These are phyloP conservation scores for Xanthoconium stramineum DNA, from an alignment of 768 basidiomycete species.

Conservation along the genomic window DNA sequence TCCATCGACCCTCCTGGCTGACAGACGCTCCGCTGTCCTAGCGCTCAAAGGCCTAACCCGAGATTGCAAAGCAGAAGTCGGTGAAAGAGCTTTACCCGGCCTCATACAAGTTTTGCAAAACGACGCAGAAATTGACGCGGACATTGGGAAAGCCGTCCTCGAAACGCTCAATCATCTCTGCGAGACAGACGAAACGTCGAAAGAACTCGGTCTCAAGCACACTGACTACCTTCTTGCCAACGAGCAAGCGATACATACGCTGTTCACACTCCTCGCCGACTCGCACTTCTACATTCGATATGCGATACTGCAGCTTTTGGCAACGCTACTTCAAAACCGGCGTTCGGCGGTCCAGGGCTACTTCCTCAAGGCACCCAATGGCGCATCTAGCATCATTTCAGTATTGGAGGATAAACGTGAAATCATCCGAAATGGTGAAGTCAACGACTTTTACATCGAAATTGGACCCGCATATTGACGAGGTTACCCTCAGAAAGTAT, in stretches of 20 bases:
- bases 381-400: conserved; percentile 67
- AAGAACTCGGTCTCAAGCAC: conserved; percentile 77
- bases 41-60: conserved; percentile 89
- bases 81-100: conserved; percentile 69
- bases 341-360: conserved; percentile 83
- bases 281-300: conserved; percentile 83
- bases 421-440: conserved; percentile 83
- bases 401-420: conserved; percentile 83
- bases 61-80: conserved; percentile 90
- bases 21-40: conserved; percentile 90
- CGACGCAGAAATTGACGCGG: conserved; percentile 87
- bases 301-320: conserved; percentile 78
- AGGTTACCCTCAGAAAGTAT: conserved; percentile 62
- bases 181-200: conserved; percentile 61
- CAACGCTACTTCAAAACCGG: conserved; percentile 76
- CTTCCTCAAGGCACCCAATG: conserved; percentile 82
- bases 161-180: conserved; percentile 87
- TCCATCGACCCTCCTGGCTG: conserved; percentile 85
- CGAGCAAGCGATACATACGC: conserved; percentile 67
- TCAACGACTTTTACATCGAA: neutral
- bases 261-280: conserved; percentile 75
- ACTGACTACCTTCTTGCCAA: conserved; percentile 75
- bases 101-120: conserved; percentile 79
- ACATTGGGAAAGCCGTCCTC: conserved; percentile 88
- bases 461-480: conserved; percentile 5